Evolutionary conservation across 2,329 filamentous ascomycete genomes (phyloP), one percentile per base, ranked within the genome.

Genomic region (Metarhizium brunneum): DNA sequence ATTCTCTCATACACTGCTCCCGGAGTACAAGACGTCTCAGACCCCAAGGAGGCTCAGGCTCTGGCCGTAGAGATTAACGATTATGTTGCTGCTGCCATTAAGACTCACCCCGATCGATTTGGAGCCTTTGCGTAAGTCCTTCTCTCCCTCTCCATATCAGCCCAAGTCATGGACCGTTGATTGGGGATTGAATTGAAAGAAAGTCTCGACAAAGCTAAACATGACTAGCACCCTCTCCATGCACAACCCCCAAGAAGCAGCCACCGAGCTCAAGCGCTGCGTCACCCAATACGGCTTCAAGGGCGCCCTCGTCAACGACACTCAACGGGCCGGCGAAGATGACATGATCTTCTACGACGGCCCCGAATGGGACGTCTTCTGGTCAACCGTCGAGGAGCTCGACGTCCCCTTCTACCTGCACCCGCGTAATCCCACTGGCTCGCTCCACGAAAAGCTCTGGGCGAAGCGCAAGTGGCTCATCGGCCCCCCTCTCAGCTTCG

Each of bases 381-480:
- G 83, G 83, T 63, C 73, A 13, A 77, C 76, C 0, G 74, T 78
- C 8, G 74, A 73, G 1, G 79, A 84, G 47, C 76, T 87, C 0
- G 80, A 85, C 56, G 82, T 85, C 0, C 83, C 83, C 0, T 74
- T 87, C 51, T 87, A 86, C 62, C 72, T 87, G 1, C 84, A 87
- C 65, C 84, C 83, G 0, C 72, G 78, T 50, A 77, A 78, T 59
- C 80, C 83, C 1, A 80, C 78, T 0, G 81, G 81, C 6, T 73
- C 72, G 18, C 74, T 83, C 54, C 72, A 79, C 61, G 79, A 84
- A 4, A 80, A 80, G 62, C 74, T 84, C 29, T 85, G 77, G 73
- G 77, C 76, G 1, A 73, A 83, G 61, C 74, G 82, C 25, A 78
- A 78, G 63, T 85, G 77, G 74, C 76, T 85, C 32, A 69, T 85